Percentiles rank a stretch among this genome's conserved stretches.
phyloP scores from a whole-genome alignment of 345 rosid genomes.

The Rubroshorea leprosula region DNA sequence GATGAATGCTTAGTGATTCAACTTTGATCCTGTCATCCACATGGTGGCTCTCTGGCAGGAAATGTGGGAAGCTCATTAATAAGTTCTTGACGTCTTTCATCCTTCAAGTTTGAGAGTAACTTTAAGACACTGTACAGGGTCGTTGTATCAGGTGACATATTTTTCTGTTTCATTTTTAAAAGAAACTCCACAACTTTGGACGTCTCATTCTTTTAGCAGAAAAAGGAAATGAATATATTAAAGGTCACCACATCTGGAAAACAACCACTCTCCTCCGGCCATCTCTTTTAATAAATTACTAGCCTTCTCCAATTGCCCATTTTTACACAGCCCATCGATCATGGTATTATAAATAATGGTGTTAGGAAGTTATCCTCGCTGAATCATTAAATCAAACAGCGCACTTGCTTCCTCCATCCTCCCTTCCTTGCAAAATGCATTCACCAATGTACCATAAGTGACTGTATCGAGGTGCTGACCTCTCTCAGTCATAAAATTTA shows the following conservation, averaged over 20 bases:
- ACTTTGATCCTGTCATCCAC: no score
- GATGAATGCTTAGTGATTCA: no score
- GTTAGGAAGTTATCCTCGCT: background rate
- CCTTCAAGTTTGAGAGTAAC: background rate
- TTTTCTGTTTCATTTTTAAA: background rate
- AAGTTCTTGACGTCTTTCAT: background rate
- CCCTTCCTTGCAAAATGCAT: background rate
- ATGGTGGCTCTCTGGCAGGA: background rate
- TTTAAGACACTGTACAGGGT: background rate
- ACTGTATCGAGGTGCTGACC: no score
- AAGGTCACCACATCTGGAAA: background rate
- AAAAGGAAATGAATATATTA: no score
- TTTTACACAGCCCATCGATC: background rate
- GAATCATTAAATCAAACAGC: background rate
- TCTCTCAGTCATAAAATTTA: no score
- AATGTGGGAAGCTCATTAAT: background rate
- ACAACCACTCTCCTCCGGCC: background rate
- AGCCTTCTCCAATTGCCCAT: background rate
- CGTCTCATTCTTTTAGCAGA: background rate
- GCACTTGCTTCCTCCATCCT: background rate
- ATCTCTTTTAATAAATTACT: background rate
- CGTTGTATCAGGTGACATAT: no score
- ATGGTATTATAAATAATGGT: background rate
- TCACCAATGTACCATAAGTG: no score
- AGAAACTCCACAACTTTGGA: background rate